Evolutionary conservation across 345 rosid genomes (phyloP).

Genomic region (Populus tremula): DNA sequence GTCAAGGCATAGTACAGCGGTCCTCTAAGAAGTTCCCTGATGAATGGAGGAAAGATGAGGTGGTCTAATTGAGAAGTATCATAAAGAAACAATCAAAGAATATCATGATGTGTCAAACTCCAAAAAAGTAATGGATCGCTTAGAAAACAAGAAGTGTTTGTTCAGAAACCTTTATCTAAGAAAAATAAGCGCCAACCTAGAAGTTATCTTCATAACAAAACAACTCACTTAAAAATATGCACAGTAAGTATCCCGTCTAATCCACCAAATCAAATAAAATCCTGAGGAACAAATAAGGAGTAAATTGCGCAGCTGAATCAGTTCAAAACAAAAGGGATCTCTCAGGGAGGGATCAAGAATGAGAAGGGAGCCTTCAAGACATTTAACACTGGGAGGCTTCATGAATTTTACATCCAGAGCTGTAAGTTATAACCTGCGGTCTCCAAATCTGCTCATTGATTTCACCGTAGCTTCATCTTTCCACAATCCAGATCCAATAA

Average conservation of each 20-base stretch:
- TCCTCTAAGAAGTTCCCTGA: conserved; percentile 93
- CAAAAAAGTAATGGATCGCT: not conserved
- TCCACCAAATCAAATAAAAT: conserved; percentile 4
- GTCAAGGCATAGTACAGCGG: conserved; percentile 73
- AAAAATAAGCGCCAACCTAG: not conserved
- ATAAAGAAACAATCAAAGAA: not conserved
- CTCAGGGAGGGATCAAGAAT: not conserved
- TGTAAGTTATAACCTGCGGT: conserved; percentile 53
- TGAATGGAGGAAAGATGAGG: conserved; percentile 22
- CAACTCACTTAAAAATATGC: not conserved
- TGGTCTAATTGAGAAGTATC: conserved; percentile 14
- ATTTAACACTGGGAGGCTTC: not conserved
- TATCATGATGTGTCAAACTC: not conserved
- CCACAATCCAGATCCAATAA: conserved; percentile 72
- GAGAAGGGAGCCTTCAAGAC: not conserved
- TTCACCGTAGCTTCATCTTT: conserved; percentile 82
- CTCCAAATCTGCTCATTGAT: conserved; percentile 95
- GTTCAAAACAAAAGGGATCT: not conserved
- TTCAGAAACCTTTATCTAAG: not conserved
- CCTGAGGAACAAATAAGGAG: not conserved
- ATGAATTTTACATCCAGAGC: not conserved
- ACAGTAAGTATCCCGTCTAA: not conserved
- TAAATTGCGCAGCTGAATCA: not conserved
- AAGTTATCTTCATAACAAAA: not conserved
- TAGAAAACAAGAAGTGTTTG: not conserved